Conservation (phyloP, 441 rosid species). For the Populus hybrid region DNA sequence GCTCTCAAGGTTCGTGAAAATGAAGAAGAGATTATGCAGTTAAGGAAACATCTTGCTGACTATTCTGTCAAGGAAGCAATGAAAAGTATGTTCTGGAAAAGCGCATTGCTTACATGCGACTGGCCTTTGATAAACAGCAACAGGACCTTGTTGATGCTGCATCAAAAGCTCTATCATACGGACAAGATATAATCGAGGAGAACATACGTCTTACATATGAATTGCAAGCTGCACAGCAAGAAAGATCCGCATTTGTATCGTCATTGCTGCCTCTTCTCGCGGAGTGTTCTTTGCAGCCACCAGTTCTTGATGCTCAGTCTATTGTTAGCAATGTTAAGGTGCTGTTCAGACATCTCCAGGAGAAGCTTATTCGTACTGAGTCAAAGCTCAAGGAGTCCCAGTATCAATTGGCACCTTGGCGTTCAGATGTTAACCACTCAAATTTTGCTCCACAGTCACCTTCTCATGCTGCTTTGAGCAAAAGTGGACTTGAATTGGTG, state of each 20-base stretch:
- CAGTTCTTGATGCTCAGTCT: slow-evolving; percentile 87
- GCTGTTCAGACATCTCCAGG: slow-evolving; percentile 88
- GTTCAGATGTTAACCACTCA: slow-evolving; percentile 57
- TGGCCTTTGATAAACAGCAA: slow-evolving; percentile 99
- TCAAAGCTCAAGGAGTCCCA: slow-evolving; percentile 91
- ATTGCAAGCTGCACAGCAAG: slow-evolving; percentile 98
- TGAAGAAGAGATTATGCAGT: slow-evolving; percentile 85
- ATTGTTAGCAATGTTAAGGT: slow-evolving; percentile 97
- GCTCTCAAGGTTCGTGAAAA: slow-evolving; percentile 64
- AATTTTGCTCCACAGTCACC: slow-evolving; percentile 54
- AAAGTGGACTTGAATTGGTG: slow-evolving; percentile 62
- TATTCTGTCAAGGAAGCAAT: slow-evolving; percentile 76
- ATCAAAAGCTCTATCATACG: slow-evolving; percentile 90
- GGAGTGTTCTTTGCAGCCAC: slow-evolving; percentile 92
- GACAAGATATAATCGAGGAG: slow-evolving; percentile 99
- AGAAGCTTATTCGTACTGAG: slow-evolving; percentile 84
- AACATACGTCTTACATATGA: slow-evolving; percentile 88
- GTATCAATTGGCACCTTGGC: slow-evolving; percentile 86
- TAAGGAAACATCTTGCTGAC: slow-evolving; percentile 78
- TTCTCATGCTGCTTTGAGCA: slow-evolving; percentile 56
- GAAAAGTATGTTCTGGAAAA: slow-evolving; percentile 87
- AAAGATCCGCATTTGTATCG: slow-evolving; percentile 88
- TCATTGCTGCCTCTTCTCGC: slow-evolving; percentile 90
- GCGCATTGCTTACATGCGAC: slow-evolving; percentile 93
- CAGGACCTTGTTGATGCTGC: slow-evolving; percentile 99